These are phyloP conservation scores for Shiraia bambusicola DNA, from an alignment of 2,329 filamentous ascomycete species.

Conservation along the genomic window DNA sequence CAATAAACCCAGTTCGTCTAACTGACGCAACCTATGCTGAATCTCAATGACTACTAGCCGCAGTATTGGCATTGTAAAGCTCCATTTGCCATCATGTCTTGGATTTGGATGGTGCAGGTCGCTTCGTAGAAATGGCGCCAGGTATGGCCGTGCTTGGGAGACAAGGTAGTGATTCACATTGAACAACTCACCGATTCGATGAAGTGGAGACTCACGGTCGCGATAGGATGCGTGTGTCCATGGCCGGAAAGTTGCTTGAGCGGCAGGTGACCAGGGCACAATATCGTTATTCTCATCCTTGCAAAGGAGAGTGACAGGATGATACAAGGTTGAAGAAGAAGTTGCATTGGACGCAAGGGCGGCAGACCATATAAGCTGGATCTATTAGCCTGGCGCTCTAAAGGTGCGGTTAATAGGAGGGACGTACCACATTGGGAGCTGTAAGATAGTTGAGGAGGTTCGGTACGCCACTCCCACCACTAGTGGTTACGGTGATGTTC, in stretches of 20 bases:
- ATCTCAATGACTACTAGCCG: conserved; percentile 74
- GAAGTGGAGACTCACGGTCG: conserved; percentile 67
- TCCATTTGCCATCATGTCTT: conserved; percentile 59
- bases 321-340: conserved; percentile 65
- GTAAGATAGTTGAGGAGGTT: conserved; percentile 90
- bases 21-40: conserved; percentile 76
- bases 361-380: conserved; percentile 74
- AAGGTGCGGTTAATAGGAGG: background rate
- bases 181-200: conserved; percentile 77
- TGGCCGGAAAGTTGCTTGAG: conserved; percentile 65
- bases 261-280: conserved; percentile 67
- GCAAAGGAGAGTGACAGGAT: conserved; percentile 69
- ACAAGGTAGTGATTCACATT: conserved; percentile 96
- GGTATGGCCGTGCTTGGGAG: conserved; percentile 85
- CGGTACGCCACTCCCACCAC: conserved; percentile 72
- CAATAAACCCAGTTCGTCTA: conserved; percentile 75
- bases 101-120: conserved; percentile 74
- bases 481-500: conserved; percentile 87
- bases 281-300: conserved; percentile 74
- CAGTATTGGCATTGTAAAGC: conserved; percentile 58
- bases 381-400: conserved; percentile 10
- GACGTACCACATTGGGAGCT: conserved; percentile 82
- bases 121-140: conserved; percentile 80
- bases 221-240: conserved; percentile 65
- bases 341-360: conserved; percentile 75